Base-by-base conservation (phyloP, 345 rosid species). In the Rhizophora mangle region DNA sequence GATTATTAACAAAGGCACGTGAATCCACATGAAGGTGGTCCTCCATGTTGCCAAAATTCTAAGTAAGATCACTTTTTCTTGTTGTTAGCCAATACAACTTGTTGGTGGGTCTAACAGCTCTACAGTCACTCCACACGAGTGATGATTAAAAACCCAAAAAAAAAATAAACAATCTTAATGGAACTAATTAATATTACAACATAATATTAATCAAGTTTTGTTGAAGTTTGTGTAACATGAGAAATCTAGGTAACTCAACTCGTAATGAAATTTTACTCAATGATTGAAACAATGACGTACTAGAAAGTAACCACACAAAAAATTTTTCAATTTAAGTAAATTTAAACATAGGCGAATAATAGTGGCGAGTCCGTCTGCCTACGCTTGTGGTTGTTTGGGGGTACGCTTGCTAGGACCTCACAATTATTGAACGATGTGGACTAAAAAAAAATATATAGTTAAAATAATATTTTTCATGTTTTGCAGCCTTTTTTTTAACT, bases 1-100 rank as follows among this genome's bases (percentile, higher is more conserved):
- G 73, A 70, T 74, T 66, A 70, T 60, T 69, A 78, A 64, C 75
- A 39, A 60, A 60, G 74, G 65, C 87, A 82, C 82, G 87, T 83
- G 87, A 87, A 80, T 80, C 72, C 82, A 83, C 76, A 84, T 83
- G 85, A 83, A 74, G 80, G n/a, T 82, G 84, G 83, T 21, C 81
- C 87, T 72, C 65, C 66, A 64, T 81, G 87, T 81, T 74, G 64
- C 61, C 29, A 10, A 9, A 47, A 8, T 6, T 26, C 51, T 70
- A 43, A 0, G 15, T 3, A 13, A 13, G 18, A 13, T 15, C 49
- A 3, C 4, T 3, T 43, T 43, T 43, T 43, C 16, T 43, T 43
- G 13, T 43, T 43, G 5, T 43, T 3, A 11, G 16, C 4, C 13
- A 39, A 39, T 39, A 2, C 16, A 39, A 39, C 11, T 11, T 39